A percentile compares a stretch with the other conserved stretches of the same genome.
These are phyloP conservation scores for Zymoseptoria brevis DNA, from an alignment of 2,329 filamentous ascomycete genomes.

Conservation along the genomic window DNA sequence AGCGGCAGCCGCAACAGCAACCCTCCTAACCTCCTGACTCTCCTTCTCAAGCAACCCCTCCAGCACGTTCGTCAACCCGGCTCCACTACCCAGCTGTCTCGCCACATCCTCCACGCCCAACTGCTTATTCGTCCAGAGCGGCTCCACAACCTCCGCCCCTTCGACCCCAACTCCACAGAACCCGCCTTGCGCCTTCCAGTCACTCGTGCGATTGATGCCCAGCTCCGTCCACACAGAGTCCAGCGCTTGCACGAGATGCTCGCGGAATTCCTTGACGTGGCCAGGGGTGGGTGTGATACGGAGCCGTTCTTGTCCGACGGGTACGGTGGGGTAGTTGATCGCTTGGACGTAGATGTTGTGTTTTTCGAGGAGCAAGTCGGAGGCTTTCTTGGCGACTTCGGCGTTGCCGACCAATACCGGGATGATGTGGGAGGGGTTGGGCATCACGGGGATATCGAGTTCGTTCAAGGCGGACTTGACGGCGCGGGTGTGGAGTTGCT, in stretches of 20 bases:
- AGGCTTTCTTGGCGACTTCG: conserved; percentile 82
- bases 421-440: conserved; percentile 94
- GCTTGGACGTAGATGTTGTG: conserved; percentile 96
- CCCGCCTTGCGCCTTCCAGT: conserved; percentile 85
- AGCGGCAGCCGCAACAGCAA: conserved; percentile 35
- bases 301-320: conserved; percentile 92
- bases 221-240: conserved; percentile 84
- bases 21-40: conserved; percentile 35
- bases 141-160: conserved; percentile 49
- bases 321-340: conserved; percentile 98
- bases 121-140: conserved; percentile 91
- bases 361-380: conserved; percentile 81
- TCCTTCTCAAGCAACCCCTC: conserved; percentile 43
- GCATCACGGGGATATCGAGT: conserved; percentile 88
- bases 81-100: conserved; percentile 49
- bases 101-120: conserved; percentile 64
- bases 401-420: conserved; percentile 91
- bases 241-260: conserved; percentile 75
- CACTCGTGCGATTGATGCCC: conserved; percentile 81
- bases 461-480: conserved; percentile 77
- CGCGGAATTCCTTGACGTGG: conserved; percentile 74
- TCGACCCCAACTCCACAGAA: conserved; percentile 88
- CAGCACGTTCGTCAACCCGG: conserved; percentile 39
- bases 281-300: conserved; percentile 94
- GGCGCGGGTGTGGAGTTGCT: conserved; percentile 91